Evolutionary conservation across 2,329 filamentous ascomycete genomes (phyloP).

Genomic region (Aspergillus quadricinctus): DNA sequence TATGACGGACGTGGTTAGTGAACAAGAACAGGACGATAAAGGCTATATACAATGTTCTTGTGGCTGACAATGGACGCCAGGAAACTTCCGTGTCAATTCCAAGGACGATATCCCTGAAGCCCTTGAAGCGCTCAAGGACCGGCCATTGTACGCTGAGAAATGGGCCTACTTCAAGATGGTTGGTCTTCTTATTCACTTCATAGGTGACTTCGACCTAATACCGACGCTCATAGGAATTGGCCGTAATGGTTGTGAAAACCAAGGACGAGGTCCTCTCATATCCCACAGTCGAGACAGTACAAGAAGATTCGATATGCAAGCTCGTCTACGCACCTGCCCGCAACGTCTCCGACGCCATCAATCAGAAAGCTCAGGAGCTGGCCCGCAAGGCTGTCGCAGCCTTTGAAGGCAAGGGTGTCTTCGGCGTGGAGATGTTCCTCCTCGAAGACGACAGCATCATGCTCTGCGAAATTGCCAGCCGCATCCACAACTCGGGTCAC

Average conservation of each 20-base stretch:
- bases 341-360: conserved; percentile 57
- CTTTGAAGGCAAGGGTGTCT: conserved; percentile 85
- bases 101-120: conserved; percentile 61
- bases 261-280: conserved; percentile 72
- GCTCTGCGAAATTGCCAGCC: conserved; percentile 81
- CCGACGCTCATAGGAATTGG: conserved; percentile 57
- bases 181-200: neutral
- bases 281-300: conserved; percentile 88
- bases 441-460: conserved; percentile 67
- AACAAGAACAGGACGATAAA: neutral
- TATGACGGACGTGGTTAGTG: conserved; percentile 79
- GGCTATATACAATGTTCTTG: neutral
- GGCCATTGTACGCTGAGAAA: conserved; percentile 82
- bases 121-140: conserved; percentile 60
- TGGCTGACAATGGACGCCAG: conserved; percentile 27
- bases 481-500: conserved; percentile 88
- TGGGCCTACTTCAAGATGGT: conserved; percentile 75
- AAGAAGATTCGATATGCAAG: conserved; percentile 94
- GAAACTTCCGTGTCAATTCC: conserved; percentile 63
- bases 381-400: conserved; percentile 74
- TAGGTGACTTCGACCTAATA: conserved; percentile 8
- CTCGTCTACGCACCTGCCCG: conserved; percentile 83
- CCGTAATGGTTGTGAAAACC: conserved; percentile 92
- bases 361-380: conserved; percentile 65
- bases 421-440: conserved; percentile 95